These are phyloP conservation scores for Lachnellula subtilissima DNA, from an alignment of 2,329 filamentous ascomycete species.

Conservation along the genomic window DNA sequence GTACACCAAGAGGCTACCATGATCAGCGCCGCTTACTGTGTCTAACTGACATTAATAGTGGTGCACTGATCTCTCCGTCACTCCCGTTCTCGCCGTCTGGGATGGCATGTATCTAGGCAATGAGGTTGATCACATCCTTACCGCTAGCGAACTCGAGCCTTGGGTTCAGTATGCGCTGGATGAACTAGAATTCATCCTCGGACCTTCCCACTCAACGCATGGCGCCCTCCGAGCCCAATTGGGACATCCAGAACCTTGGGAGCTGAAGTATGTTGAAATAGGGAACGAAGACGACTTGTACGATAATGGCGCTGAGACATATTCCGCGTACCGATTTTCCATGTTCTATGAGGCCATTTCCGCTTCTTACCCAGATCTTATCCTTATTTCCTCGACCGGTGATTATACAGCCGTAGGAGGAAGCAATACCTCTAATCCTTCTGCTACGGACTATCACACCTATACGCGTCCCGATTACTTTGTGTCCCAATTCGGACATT, in stretches of 20 bases:
- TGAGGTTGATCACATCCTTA: slow-evolving; percentile 6
- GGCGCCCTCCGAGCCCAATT: slow-evolving; percentile 44
- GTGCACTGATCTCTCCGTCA: slow-evolving; percentile 44
- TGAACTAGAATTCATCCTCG: slow-evolving; percentile 49
- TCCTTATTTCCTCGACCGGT: slow-evolving; percentile 35
- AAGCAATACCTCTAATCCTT: neutral
- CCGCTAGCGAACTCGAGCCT: slow-evolving; percentile 32
- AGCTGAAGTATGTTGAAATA: slow-evolving; percentile 46
- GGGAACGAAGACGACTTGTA: slow-evolving; percentile 48
- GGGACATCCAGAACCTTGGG: slow-evolving; percentile 47
- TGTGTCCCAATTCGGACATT: slow-evolving; percentile 18
- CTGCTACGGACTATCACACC: slow-evolving; percentile 23
- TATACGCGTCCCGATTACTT: slow-evolving; percentile 25
- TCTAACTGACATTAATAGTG: slow-evolving; percentile 24
- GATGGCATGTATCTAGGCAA: slow-evolving; percentile 38
- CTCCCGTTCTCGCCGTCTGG: slow-evolving; percentile 44
- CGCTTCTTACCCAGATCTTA: slow-evolving; percentile 37
- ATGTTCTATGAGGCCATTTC: slow-evolving; percentile 45
- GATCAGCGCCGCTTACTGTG: neutral
- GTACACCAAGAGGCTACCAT: too few relatives aligned
- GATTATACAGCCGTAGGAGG: slow-evolving; percentile 16
- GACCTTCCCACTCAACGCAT: slow-evolving; percentile 39
- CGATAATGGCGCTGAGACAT: slow-evolving; percentile 34
- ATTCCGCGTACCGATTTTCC: slow-evolving; percentile 39
- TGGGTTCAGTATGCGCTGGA: slow-evolving; percentile 45